Percentiles rank a stretch among this genome's conserved stretches.
Evolutionary conservation across 2,329 filamentous ascomycete genomes (phyloP).

Genomic region (Pseudocercospora cruenta): DNA sequence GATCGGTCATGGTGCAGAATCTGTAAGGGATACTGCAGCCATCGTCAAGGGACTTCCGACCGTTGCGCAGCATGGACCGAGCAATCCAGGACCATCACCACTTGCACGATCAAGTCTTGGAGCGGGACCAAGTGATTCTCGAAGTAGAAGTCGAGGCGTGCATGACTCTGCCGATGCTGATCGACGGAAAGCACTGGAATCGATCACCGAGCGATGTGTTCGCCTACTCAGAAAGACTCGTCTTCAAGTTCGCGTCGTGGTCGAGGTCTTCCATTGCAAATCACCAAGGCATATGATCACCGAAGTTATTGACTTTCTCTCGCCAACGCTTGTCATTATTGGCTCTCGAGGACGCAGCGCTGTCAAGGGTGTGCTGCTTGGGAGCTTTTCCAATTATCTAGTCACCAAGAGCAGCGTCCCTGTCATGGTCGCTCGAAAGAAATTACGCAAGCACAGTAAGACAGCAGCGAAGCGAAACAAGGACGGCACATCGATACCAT

Average conservation of each 20-base stretch:
- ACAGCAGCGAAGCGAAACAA: slow-evolving; percentile 42
- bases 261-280: slow-evolving; percentile 98
- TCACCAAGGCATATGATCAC: slow-evolving; percentile 94
- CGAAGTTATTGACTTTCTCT: slow-evolving; percentile 91
- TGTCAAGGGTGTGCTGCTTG: slow-evolving; percentile 90
- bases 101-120: slow-evolving; percentile 27
- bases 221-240: slow-evolving; percentile 86
- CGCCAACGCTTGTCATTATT: slow-evolving; percentile 88
- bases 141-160: slow-evolving; percentile 40
- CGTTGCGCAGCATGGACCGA: slow-evolving; percentile 32
- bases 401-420: slow-evolving; percentile 96
- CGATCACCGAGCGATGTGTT: slow-evolving; percentile 83
- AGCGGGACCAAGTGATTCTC: slow-evolving; percentile 19
- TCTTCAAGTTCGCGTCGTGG: slow-evolving; percentile 87
- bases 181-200: slow-evolving; percentile 76
- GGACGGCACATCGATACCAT: slow-evolving; percentile 38
- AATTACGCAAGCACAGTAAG: slow-evolving; percentile 76
- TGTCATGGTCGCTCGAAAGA: slow-evolving; percentile 96
- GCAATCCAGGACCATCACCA: slow-evolving; percentile 38
- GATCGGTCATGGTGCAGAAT: slow-evolving; percentile 72
- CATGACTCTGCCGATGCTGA: slow-evolving; percentile 70
- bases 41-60: slow-evolving; percentile 68
- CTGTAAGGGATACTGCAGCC: slow-evolving; percentile 74
- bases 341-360: slow-evolving; percentile 89
- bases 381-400: slow-evolving; percentile 95